These are phyloP conservation scores for Mixia osmundae DNA, from an alignment of 1,284 basidiomycete species.

Conservation along the genomic window DNA sequence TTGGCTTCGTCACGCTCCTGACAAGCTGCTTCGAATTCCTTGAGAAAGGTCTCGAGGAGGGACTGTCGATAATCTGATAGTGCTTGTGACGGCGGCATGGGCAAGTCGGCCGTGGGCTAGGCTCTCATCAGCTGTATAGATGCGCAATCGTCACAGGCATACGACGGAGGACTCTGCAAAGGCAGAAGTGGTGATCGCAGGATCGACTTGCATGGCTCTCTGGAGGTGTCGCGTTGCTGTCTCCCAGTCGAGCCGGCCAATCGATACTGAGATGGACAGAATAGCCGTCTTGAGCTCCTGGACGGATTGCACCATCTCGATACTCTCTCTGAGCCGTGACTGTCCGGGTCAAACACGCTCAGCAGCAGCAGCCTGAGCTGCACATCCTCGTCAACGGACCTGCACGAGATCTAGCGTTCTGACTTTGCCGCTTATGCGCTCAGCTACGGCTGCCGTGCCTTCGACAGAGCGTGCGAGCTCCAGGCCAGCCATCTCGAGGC, in stretches of 20 bases:
- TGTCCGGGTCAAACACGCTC: conserved; percentile 30
- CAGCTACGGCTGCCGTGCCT: conserved; percentile 28
- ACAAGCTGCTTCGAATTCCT: conserved; percentile 54
- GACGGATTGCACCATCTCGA: conserved; percentile 19
- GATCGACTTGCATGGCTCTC: conserved; percentile 60
- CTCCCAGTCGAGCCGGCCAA: conserved; percentile 82
- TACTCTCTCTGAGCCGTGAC: conserved; percentile 16
- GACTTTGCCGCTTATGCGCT: conserved; percentile 71
- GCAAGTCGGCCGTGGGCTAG: conserved; percentile 70
- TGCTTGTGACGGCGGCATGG: conserved; percentile 60
- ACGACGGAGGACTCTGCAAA: conserved; percentile 79
- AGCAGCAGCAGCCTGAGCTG: conserved; percentile 27
- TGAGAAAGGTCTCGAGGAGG: conserved; percentile 52
- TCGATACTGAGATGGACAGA: conserved; percentile 43
- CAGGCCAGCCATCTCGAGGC: too few species aligned
- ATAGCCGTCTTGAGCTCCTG: conserved; percentile 39
- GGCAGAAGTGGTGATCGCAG: conserved; percentile 48
- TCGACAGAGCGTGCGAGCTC: conserved; percentile 12
- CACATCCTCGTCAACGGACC: conserved; percentile 60
- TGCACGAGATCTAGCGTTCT: conserved; percentile 69
- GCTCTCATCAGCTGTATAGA: not conserved
- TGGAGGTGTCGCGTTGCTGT: conserved; percentile 73
- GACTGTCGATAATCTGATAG: conserved; percentile 47
- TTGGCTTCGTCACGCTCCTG: conserved; percentile 38
- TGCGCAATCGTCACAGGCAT: conserved; percentile 10